phyloP scores from a whole-genome alignment of 306 rosid genomes.

The Luffa aegyptiaca region DNA sequence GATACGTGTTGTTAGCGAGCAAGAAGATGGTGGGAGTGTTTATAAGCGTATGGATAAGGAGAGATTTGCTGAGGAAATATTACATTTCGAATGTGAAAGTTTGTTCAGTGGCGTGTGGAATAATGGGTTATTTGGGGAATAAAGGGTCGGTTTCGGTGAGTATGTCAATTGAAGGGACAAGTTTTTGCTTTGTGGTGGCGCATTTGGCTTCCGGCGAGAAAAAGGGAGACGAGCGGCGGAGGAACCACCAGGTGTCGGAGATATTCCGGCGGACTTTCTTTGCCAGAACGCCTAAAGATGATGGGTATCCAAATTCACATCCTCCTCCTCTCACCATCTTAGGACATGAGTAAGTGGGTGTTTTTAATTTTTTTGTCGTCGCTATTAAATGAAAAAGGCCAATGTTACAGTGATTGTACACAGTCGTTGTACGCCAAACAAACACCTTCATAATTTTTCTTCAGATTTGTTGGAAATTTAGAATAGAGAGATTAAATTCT shows the following conservation, averaged over 20 bases:
- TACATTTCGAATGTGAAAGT: constrained; percentile 66
- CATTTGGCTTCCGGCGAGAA: constrained; percentile 91
- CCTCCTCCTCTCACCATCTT: constrained; percentile 48
- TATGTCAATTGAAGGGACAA: constrained; percentile 84
- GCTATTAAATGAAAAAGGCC: background rate
- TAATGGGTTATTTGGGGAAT: constrained; percentile 94
- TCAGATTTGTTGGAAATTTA: background rate
- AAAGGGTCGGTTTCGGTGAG: constrained; percentile 86
- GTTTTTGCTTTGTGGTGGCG: constrained; percentile 78
- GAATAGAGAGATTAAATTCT: background rate
- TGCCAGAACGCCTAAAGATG: constrained; percentile 27
- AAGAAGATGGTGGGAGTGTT: constrained; percentile 98
- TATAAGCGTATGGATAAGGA: constrained; percentile 70
- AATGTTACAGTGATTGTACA: background rate
- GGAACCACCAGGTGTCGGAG: constrained; percentile 70
- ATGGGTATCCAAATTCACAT: constrained; percentile 27
- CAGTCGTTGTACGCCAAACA: background rate
- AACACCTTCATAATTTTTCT: background rate
- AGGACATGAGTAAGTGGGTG: constrained; percentile 78
- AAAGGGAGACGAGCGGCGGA: constrained; percentile 65
- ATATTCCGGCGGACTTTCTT: constrained; percentile 68
- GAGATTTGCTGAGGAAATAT: constrained; percentile 40
- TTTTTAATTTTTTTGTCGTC: background rate
- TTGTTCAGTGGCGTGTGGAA: constrained; percentile 84
- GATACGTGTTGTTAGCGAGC: constrained; percentile 56